These are phyloP conservation scores for Scleroderma citrinum DNA, from an alignment of 768 basidiomycete species.

Conservation along the genomic window DNA sequence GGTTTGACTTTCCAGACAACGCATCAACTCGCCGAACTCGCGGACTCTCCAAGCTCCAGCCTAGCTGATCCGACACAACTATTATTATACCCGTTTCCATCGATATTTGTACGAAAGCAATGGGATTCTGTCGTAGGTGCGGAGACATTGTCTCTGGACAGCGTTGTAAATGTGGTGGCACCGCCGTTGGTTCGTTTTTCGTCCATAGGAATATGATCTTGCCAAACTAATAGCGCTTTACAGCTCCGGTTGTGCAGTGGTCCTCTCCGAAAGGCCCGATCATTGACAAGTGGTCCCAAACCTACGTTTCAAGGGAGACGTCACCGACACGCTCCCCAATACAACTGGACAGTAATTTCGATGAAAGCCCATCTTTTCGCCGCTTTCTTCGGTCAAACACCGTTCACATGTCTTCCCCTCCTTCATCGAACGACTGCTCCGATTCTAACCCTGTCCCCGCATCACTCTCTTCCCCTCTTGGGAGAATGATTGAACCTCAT, in stretches of 20 bases:
- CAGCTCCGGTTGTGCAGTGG: conserved; percentile 71
- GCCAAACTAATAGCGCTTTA: conserved; percentile 12
- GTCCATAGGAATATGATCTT: conserved; percentile 1
- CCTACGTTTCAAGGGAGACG: conserved; percentile 56
- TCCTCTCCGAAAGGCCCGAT: conserved; percentile 33
- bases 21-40: too few relatives aligned
- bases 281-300: conserved; percentile 75
- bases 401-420: conserved; percentile 22
- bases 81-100: background rate
- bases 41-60: too few relatives aligned
- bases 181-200: conserved; percentile 60
- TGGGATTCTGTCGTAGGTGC: conserved; percentile 85
- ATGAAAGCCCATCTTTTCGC: conserved; percentile 17
- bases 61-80: too few relatives aligned
- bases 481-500: too few relatives aligned
- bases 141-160: conserved; percentile 71
- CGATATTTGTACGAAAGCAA: conserved; percentile 19
- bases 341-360: too few relatives aligned
- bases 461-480: too few relatives aligned
- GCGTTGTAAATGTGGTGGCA: conserved; percentile 78
- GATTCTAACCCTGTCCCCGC: conserved; percentile 45
- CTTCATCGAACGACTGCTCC: too few relatives aligned
- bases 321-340: conserved; percentile 36
- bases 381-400: conserved; percentile 48
- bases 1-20: background rate